Evolutionary conservation across 768 basidiomycete genomes (phyloP).

Genomic region (Termitomyces sp.): DNA sequence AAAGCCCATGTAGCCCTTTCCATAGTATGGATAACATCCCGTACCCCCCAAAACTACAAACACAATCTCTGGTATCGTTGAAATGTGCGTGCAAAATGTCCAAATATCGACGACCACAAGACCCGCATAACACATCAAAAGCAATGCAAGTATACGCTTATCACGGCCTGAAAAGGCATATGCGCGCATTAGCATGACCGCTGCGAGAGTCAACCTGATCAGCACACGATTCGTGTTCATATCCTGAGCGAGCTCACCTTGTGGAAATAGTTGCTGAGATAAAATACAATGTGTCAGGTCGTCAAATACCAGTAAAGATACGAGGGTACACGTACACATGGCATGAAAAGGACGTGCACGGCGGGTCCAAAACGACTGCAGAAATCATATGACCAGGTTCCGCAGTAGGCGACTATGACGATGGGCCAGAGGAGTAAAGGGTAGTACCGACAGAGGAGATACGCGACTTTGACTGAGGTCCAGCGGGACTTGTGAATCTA

Average conservation of each 20-base stretch:
- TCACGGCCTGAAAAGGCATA: slow-evolving; percentile 39
- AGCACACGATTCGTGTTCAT: not conserved
- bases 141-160: slow-evolving; percentile 21
- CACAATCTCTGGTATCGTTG: slow-evolving; percentile 17
- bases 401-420: slow-evolving; percentile 33
- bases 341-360: slow-evolving; percentile 28
- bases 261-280: slow-evolving; percentile 35
- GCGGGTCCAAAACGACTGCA: slow-evolving; percentile 27
- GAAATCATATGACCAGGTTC: slow-evolving; percentile 25
- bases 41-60: slow-evolving; percentile 23
- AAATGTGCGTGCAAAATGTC: slow-evolving; percentile 29
- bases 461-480: slow-evolving; percentile 35
- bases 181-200: slow-evolving; percentile 41
- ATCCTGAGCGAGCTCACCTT: slow-evolving; percentile 22
- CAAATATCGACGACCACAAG: slow-evolving; percentile 32
- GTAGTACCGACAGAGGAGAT: slow-evolving; percentile 41
- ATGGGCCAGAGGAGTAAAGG: slow-evolving; percentile 32
- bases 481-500: slow-evolving; percentile 33
- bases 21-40: slow-evolving; percentile 38
- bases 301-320: not conserved
- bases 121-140: slow-evolving; percentile 26
- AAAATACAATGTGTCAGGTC: not conserved
- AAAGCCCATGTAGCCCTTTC: slow-evolving; percentile 23
- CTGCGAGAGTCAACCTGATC: slow-evolving; percentile 16
- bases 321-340: slow-evolving; percentile 23